Conservation (phyloP, 805 yeast genomes). For the Cyberlindnera bimundalis region DNA sequence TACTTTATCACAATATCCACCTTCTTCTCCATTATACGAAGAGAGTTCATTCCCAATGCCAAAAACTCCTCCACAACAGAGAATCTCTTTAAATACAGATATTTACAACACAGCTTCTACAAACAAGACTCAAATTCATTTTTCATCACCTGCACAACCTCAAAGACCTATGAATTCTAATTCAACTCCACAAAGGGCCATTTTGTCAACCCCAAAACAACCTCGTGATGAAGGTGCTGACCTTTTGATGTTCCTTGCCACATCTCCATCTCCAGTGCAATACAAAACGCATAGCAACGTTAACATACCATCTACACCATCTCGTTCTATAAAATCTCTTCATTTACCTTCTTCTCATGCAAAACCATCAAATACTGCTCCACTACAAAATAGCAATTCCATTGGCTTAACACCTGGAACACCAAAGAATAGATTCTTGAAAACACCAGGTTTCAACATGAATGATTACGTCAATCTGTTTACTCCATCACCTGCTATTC, state of each 20-base stretch:
- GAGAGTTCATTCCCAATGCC: constrained; percentile 21
- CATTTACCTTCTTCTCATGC: constrained; percentile 17
- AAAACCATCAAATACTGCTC: constrained; percentile 1
- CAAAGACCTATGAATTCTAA: neutral
- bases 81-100: constrained; percentile 22
- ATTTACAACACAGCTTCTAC: constrained; percentile 27
- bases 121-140: constrained; percentile 24
- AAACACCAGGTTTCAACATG: constrained; percentile 74
- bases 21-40: constrained; percentile 28
- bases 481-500: constrained; percentile 60
- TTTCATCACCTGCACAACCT: constrained; percentile 22
- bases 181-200: constrained; percentile 10
- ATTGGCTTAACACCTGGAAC: constrained; percentile 25
- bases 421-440: constrained; percentile 28
- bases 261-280: constrained; percentile 65
- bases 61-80: constrained; percentile 29
- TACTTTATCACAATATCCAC: constrained; percentile 19
- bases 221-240: constrained; percentile 69
- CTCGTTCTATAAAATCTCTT: constrained; percentile 15
- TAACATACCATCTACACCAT: constrained; percentile 25
- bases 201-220: constrained; percentile 25
- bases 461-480: constrained; percentile 77
- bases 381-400: constrained; percentile 13
- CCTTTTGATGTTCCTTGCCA: constrained; percentile 73
- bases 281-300: constrained; percentile 13